A percentile compares a stretch with the other conserved stretches of the same genome.
phyloP scores from a whole-genome alignment of 108 stramenopile genomes.

The Conticribra guillardii region DNA sequence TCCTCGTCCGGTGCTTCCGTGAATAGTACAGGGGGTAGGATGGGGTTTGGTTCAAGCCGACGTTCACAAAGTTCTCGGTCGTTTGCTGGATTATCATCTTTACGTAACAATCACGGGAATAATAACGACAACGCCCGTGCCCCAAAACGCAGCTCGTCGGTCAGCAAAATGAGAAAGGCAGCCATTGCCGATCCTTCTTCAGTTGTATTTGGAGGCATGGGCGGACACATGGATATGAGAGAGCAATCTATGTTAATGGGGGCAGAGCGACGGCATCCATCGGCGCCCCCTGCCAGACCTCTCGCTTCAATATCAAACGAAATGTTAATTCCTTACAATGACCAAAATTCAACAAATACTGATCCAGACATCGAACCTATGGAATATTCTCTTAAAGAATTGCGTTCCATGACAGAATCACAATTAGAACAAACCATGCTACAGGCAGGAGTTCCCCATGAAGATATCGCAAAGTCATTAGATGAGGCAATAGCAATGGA shows the following conservation, averaged over 20 bases:
- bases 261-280: neutral
- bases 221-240: neutral
- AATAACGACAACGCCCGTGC: too few relatives aligned
- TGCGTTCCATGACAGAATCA: slow-evolving; percentile 28
- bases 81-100: too few relatives aligned
- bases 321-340: too few relatives aligned
- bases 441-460: slow-evolving; percentile 27
- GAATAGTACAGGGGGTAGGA: slow-evolving; percentile 1
- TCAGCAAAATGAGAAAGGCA: neutral
- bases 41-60: neutral
- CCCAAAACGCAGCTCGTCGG: neutral
- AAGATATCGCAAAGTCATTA: slow-evolving; percentile 10
- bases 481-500: slow-evolving; percentile 5
- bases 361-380: slow-evolving; percentile 4
- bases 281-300: neutral
- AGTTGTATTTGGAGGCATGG: neutral
- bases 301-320: neutral
- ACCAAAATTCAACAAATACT: too few relatives aligned
- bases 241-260: neutral
- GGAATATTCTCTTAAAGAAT: slow-evolving; percentile 39
- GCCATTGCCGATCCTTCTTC: neutral
- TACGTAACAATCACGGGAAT: too few relatives aligned
- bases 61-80: too few relatives aligned
- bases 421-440: slow-evolving; percentile 26
- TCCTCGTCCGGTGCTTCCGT: neutral